Evolutionary conservation across 2,329 filamentous ascomycete species (phyloP), one percentile per base, ranked within the genome.

Genomic region (Alternaria longipes): DNA sequence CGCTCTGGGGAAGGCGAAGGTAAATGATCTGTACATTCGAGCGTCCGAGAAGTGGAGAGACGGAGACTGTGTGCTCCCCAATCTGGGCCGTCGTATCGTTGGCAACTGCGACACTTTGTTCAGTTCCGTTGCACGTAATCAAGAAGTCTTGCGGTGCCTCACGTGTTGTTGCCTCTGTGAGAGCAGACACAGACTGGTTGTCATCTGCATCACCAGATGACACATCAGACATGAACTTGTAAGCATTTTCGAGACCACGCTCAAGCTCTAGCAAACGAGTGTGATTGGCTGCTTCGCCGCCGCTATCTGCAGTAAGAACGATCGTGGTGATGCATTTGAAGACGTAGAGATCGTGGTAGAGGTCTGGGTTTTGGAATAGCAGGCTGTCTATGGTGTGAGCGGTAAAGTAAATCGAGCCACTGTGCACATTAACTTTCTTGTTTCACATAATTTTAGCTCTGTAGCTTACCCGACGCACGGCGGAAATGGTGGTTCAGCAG

Each of bases 311-410:
- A 18, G 70, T 73, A 61, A 75, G 67, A 16, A 73, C 54, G 5
- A 76, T 60, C 0, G 66, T 62, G 4, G 69, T 74, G 36, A 72
- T 55, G 41, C 72, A 75, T 53, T 69, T 74, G 62, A 63, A 70
- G 22, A 70, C 68, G 45, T 68, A 65, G 38, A 76, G 54, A 36
- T 75, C 73, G 34, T 72, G 72, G 46, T 65, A 68, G 41, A 76
- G 65, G 28, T 74, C 69, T 3, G 74, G 73, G 26, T 69, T 74
- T 40, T 74, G 71, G 56, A 68, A 76, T 24, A 76, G 65, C 1
- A 74, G 51, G 41, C 56, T 61, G 45, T 75, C 74, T 32, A 65
- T 63, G 18, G 71, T 70, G 32, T 74, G 70, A 0, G 72, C 74
- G 30, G 59, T 63, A 61, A 74, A 73, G 62, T 74, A 74, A 34